These are phyloP conservation scores for Erodium moschatum DNA, from an alignment of 441 rosid species.

Conservation along the genomic window DNA sequence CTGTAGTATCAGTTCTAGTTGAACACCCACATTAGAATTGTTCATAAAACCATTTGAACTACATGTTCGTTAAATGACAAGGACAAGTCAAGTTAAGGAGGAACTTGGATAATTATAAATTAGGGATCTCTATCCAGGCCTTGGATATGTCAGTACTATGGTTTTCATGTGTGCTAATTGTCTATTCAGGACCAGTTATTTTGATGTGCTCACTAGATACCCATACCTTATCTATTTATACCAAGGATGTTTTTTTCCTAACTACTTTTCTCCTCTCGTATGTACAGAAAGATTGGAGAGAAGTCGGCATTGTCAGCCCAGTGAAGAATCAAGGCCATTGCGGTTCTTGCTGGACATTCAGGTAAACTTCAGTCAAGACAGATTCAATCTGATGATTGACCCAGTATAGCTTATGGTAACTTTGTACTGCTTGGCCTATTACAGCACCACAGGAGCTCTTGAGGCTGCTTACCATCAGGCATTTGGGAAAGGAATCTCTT, in stretches of 20 bases:
- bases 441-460: slow-evolving; percentile 89
- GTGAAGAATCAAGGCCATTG: slow-evolving; percentile 82
- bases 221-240: neutral
- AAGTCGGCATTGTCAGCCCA: slow-evolving; percentile 70
- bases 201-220: neutral
- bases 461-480: slow-evolving; percentile 98
- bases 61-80: neutral
- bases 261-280: slow-evolving; percentile 3
- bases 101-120: neutral
- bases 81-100: neutral
- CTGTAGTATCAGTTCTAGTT: neutral
- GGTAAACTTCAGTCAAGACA: slow-evolving; percentile 31
- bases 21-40: neutral
- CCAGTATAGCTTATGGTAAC: neutral
- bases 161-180: neutral
- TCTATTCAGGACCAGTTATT: neutral
- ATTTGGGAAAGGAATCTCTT: slow-evolving; percentile 62
- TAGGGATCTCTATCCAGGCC: neutral
- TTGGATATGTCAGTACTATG: neutral
- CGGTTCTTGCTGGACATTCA: slow-evolving; percentile 99
- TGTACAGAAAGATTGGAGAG: slow-evolving; percentile 87
- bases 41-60: neutral
- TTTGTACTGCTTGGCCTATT: slow-evolving; percentile 1
- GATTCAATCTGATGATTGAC: neutral
- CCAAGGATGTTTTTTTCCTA: neutral